Evolutionary conservation across 768 basidiomycete genomes (phyloP).

Genomic region (Epithele typhae): DNA sequence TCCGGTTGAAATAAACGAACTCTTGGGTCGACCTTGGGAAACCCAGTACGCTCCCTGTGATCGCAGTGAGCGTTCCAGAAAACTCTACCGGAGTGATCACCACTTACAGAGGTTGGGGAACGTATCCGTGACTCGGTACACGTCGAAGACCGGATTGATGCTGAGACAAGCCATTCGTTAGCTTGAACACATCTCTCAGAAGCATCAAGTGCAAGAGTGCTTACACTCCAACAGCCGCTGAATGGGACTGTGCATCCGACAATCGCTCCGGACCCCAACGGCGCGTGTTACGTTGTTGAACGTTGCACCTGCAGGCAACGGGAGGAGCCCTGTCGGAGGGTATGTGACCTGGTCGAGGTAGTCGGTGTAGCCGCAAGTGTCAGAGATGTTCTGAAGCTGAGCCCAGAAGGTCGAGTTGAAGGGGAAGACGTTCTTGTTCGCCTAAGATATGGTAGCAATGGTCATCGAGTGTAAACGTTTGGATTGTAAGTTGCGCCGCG

Average conservation of each 20-base stretch:
- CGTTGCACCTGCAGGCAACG: slow-evolving; percentile 31
- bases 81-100: too few species aligned
- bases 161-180: slow-evolving; percentile 23
- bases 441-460: slow-evolving; percentile 24
- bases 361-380: slow-evolving; percentile 30
- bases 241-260: slow-evolving; percentile 45
- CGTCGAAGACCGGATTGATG: slow-evolving; percentile 54
- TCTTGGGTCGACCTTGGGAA: slow-evolving; percentile 58
- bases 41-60: slow-evolving; percentile 74
- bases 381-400: slow-evolving; percentile 34
- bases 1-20: slow-evolving; percentile 51
- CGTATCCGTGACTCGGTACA: slow-evolving; percentile 54
- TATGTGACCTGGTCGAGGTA: slow-evolving; percentile 33
- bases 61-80: too few species aligned
- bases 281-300: slow-evolving; percentile 20
- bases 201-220: slow-evolving; percentile 15
- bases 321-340: slow-evolving; percentile 30
- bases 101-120: slow-evolving; percentile 24
- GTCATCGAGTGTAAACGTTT: too few species aligned
- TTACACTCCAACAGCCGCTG: slow-evolving; percentile 46
- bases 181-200: not conserved
- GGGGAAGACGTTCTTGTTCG: slow-evolving; percentile 54
- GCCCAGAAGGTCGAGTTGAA: slow-evolving; percentile 51
- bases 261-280: slow-evolving; percentile 30
- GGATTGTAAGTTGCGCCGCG: slow-evolving; percentile 17